A percentile compares a stretch with the other conserved stretches of the same genome.
phyloP scores from a whole-genome alignment of 1,139 yeast genomes.

The Kodamaea alishanica region DNA sequence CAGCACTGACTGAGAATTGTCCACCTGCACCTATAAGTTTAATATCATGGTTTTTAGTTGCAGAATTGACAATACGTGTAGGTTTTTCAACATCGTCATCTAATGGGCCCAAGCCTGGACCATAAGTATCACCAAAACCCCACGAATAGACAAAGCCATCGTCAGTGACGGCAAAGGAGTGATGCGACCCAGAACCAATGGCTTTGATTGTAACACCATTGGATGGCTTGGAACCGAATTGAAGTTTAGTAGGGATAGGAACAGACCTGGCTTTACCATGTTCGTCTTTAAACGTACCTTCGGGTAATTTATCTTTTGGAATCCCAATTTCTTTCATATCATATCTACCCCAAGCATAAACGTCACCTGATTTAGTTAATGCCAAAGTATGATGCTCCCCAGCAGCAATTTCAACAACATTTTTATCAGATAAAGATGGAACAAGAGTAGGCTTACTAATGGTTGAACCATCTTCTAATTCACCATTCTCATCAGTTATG shows the following conservation, averaged over 20 bases:
- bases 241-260: constrained; percentile 73
- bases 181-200: constrained; percentile 87
- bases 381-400: constrained; percentile 95
- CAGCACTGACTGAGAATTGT: constrained; percentile 88
- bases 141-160: constrained; percentile 89
- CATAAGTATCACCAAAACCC: constrained; percentile 98
- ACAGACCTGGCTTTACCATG: constrained; percentile 84
- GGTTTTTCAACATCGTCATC: constrained; percentile 88
- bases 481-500: constrained; percentile 49
- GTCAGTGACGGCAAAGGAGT: constrained; percentile 76
- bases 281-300: constrained; percentile 68
- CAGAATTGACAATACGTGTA: constrained; percentile 85
- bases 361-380: constrained; percentile 63
- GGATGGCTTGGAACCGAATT: constrained; percentile 24
- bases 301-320: constrained; percentile 55
- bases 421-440: constrained; percentile 51
- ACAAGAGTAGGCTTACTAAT: constrained; percentile 76
- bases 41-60: constrained; percentile 76
- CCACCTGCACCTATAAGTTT: constrained; percentile 84
- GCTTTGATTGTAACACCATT: constrained; percentile 46
- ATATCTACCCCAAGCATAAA: constrained; percentile 83
- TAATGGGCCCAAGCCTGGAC: constrained; percentile 88
- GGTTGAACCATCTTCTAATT: constrained; percentile 74
- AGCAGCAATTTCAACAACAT: constrained; percentile 66
- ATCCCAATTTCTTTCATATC: constrained; percentile 94